Evolutionary conservation across 768 basidiomycete species (phyloP), one percentile per base, ranked within the genome.

Genomic region (Mrakia gelida): DNA sequence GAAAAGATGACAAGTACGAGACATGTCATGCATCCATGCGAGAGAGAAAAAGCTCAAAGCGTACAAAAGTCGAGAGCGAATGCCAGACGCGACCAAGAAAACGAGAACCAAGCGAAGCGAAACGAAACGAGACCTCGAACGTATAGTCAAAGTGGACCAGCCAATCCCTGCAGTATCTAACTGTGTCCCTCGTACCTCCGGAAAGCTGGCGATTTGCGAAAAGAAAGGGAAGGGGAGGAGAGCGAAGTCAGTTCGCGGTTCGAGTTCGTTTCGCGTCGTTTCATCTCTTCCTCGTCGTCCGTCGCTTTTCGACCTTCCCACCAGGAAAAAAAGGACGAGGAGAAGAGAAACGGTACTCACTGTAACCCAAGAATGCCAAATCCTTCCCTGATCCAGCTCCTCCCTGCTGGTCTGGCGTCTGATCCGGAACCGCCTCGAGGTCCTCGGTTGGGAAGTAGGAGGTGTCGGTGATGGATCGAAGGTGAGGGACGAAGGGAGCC

Each of bases 401-500:
- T 16, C 65, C 77, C 16, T 62, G 56, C 38, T 65, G 63, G 75
- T 88, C 87, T 5, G 83, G 83, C 13, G 87, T 86, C 74, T 87
- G 85, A 43, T 89, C 89, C 0, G 87, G 85, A 18, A 84, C 91
- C 84, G 94, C 92, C 76, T 95, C 93, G 75, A 95, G 88, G 81
- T 96, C 94, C 79, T 97, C 94, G 2, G 92, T 95, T 0, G 95
- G 95, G 89, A 97, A 97, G 86, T 97, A 97, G n/a, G 94, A 95
- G 1, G 95, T 97, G 81, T 98, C 95, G 52, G 94, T 95, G 82
- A 95, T 92, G 11, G 92, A 95, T 59, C 92, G 89, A 45, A 98
- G 87, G 77, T 94, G 92, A 28, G 97, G 96, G n/a, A 99, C 91
- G 84, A 98, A 98, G 8, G 96, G 97, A 5, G 95, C 89, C 82